phyloP scores from a whole-genome alignment of 176 grass and related monocot genomes.

The Cenchrus fungigraminus region DNA sequence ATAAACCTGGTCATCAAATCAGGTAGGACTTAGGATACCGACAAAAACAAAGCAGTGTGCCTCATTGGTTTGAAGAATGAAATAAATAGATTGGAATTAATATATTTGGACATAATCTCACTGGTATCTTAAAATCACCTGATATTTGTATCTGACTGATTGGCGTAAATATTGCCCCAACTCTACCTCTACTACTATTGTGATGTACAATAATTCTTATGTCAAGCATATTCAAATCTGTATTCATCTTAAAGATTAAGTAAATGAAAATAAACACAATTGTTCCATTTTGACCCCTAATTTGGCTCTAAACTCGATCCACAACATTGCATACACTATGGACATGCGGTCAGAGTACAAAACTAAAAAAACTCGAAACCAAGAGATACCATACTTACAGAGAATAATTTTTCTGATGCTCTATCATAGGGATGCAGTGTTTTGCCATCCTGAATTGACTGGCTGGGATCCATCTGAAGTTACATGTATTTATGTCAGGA shows the following conservation, averaged over 20 bases:
- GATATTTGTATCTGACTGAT: neutral
- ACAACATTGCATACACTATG: neutral
- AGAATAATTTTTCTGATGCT: conserved; percentile 83
- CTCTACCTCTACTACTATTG: neutral
- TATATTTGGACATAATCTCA: neutral
- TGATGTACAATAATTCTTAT: neutral
- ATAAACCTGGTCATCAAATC: conserved; percentile 13
- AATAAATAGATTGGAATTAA: conserved; percentile 2
- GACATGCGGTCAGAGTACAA: neutral
- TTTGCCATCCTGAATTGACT: conserved; percentile 67
- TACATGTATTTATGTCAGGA: conserved; percentile 40
- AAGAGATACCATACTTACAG: conserved; percentile 67
- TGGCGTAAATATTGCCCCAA: neutral
- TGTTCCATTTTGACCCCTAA: neutral
- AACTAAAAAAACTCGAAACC: conserved; percentile 25
- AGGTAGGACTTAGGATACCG: conserved; percentile 5
- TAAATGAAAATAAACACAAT: neutral
- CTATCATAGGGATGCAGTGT: conserved; percentile 96
- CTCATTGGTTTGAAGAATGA: neutral
- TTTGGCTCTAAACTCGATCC: conserved; percentile 17
- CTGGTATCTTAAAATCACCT: neutral
- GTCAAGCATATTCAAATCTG: neutral
- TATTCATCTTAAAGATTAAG: neutral
- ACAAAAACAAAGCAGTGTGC: neutral
- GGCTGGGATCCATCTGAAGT: conserved; percentile 68